These are phyloP conservation scores for Alternaria angustiovoidea DNA, from an alignment of 2,329 filamentous ascomycete species.

Conservation along the genomic window DNA sequence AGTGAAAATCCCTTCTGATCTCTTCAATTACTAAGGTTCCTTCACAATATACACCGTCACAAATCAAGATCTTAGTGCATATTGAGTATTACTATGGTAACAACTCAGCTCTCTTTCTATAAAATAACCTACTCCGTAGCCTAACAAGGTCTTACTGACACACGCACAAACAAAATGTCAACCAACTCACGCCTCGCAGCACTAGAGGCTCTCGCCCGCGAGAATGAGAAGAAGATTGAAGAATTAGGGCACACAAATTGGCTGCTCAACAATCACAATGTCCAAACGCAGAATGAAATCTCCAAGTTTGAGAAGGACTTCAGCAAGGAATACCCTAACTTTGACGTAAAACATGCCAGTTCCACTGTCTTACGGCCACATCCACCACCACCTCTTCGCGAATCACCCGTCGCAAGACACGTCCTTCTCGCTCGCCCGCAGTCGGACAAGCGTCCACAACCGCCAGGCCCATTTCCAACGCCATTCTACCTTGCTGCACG, in stretches of 20 bases:
- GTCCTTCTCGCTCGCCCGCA: neutral
- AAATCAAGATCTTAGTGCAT: neutral
- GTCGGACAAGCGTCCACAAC: neutral
- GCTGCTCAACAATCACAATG: neutral
- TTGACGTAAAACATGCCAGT: neutral
- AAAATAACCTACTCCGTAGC: neutral
- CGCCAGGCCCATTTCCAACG: neutral
- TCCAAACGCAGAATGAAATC: neutral
- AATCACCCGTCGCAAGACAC: neutral
- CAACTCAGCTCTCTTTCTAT: neutral
- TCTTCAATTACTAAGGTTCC: neutral
- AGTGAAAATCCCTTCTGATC: neutral
- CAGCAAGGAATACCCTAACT: neutral
- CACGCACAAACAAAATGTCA: neutral
- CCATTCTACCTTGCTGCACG: constrained; percentile 7
- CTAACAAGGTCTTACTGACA: neutral
- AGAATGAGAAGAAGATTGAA: constrained; percentile 1
- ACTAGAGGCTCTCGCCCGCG: constrained; percentile 2
- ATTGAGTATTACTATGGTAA: neutral
- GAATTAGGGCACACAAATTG: neutral
- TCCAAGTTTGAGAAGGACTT: neutral
- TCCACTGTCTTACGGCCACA: neutral
- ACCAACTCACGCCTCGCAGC: neutral
- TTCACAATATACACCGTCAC: neutral
- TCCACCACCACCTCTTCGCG: neutral